These are phyloP conservation scores for Urochloa ruziziensis DNA, from an alignment of 176 grass and related monocot species.

Conservation along the genomic window DNA sequence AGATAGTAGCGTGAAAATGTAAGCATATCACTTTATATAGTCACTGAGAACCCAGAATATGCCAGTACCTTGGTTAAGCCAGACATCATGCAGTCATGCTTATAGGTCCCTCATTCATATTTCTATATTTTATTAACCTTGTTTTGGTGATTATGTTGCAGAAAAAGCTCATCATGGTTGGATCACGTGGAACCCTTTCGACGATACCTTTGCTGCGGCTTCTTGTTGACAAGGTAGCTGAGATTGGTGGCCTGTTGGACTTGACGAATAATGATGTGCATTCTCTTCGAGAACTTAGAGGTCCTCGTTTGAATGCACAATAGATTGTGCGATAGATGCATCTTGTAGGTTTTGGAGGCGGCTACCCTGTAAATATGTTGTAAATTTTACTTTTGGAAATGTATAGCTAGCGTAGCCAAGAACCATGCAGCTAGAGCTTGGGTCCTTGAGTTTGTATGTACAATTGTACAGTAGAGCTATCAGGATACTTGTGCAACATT, in stretches of 20 bases:
- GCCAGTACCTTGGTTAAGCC: neutral
- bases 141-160: slow-evolving; percentile 34
- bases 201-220: slow-evolving; percentile 73
- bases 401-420: neutral
- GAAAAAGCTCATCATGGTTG: slow-evolving; percentile 96
- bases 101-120: neutral
- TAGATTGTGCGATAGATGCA: neutral
- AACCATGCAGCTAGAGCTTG: neutral
- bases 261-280: slow-evolving; percentile 60
- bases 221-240: slow-evolving; percentile 69
- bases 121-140: neutral
- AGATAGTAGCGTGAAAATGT: neutral
- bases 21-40: neutral
- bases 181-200: slow-evolving; percentile 69
- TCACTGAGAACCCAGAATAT: neutral
- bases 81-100: neutral
- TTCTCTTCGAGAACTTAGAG: slow-evolving; percentile 34
- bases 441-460: neutral
- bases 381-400: slow-evolving; percentile 37
- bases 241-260: slow-evolving; percentile 55
- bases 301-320: slow-evolving; percentile 18
- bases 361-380: slow-evolving; percentile 32
- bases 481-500: neutral
- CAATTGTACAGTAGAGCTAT: neutral
- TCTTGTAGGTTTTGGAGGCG: slow-evolving; percentile 21